Conservation (phyloP, 2,329 filamentous ascomycete genomes). For the Penicillium italicum region DNA sequence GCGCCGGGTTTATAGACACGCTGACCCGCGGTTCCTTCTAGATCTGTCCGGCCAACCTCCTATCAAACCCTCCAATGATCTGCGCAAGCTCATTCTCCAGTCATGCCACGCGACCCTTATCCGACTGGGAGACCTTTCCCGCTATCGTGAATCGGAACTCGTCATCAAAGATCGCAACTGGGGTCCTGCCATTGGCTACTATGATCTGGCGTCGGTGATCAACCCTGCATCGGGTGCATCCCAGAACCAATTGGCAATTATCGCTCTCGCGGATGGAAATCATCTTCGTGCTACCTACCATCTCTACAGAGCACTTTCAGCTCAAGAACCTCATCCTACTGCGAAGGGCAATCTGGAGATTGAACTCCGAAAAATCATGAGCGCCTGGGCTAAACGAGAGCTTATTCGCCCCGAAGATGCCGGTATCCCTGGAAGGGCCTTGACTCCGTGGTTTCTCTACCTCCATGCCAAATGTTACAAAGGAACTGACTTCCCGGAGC, state of each 20-base stretch:
- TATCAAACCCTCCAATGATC: slow-evolving; percentile 46
- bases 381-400: slow-evolving; percentile 55
- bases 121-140: slow-evolving; percentile 81
- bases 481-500: slow-evolving; percentile 68
- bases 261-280: slow-evolving; percentile 70
- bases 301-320: slow-evolving; percentile 76
- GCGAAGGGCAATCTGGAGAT: slow-evolving; percentile 73
- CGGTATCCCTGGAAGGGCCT: slow-evolving; percentile 51
- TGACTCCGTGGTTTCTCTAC: slow-evolving; percentile 78
- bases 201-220: slow-evolving; percentile 74
- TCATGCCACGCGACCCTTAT: slow-evolving; percentile 82
- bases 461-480: slow-evolving; percentile 82
- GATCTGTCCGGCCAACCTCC: slow-evolving; percentile 45
- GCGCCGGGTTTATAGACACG: background rate
- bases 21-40: slow-evolving; percentile 23
- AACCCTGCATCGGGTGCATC: slow-evolving; percentile 75
- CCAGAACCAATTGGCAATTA: slow-evolving; percentile 86
- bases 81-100: slow-evolving; percentile 60
- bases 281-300: slow-evolving; percentile 85
- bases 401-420: slow-evolving; percentile 50
- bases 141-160: slow-evolving; percentile 74
- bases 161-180: slow-evolving; percentile 71
- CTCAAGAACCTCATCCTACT: slow-evolving; percentile 68
- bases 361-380: slow-evolving; percentile 67
- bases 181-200: slow-evolving; percentile 77